Conservation (phyloP, 192 early-diverging fungal species). For the Ambispora gerdemannii region DNA sequence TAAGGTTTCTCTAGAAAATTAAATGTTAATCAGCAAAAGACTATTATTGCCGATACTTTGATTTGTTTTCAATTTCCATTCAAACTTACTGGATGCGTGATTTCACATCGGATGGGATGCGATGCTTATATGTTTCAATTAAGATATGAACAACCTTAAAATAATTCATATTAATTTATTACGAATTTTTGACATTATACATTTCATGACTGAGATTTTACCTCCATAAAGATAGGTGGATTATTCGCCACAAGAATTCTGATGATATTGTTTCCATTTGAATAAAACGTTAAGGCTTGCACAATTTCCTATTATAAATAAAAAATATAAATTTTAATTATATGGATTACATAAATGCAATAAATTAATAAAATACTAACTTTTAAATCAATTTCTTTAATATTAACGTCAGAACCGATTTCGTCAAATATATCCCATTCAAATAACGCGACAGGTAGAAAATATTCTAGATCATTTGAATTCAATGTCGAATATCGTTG, state of each 20-base stretch:
- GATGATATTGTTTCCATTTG: background rate
- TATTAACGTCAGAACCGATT: background rate
- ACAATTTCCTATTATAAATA: background rate
- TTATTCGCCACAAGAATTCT: background rate
- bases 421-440: background rate
- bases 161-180: background rate
- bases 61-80: background rate
- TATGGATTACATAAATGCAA: background rate
- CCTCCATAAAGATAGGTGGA: background rate
- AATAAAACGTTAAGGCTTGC: background rate
- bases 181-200: background rate
- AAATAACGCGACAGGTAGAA: background rate
- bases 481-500: background rate
- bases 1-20: background rate
- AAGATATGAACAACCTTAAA: slow-evolving; percentile 4
- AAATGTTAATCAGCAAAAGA: too few species aligned
- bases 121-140: background rate
- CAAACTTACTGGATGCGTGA: background rate
- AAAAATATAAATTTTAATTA: too few species aligned
- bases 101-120: background rate
- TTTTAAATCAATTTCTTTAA: background rate
- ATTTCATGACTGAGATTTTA: background rate
- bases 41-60: too few species aligned
- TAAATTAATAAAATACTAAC: background rate
- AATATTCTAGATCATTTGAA: background rate